Percentiles rank a stretch among this genome's conserved stretches.
Evolutionary conservation across 2,329 filamentous ascomycete species (phyloP).

Genomic region (Zasmidium citrigriseum): DNA sequence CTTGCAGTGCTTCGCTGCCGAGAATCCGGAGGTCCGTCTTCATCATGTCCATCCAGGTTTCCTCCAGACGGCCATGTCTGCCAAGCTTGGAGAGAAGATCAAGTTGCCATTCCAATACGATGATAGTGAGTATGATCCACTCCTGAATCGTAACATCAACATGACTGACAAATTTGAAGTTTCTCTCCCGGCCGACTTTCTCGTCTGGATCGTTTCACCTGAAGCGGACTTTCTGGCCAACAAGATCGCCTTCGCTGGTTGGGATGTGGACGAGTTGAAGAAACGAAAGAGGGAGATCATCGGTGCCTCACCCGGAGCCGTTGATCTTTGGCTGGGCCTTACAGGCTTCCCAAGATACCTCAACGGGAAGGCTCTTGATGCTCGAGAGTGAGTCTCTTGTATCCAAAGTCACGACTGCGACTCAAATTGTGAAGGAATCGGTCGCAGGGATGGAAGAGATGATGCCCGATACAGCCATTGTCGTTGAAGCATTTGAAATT

Average conservation of each 20-base stretch:
- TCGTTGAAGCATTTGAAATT: too few species aligned
- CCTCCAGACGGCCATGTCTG: neutral
- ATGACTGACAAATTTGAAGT: neutral
- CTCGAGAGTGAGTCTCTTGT: too few species aligned
- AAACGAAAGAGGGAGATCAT: slow-evolving; percentile 17
- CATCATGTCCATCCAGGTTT: neutral
- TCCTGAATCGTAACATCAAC: neutral
- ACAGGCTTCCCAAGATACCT: neutral
- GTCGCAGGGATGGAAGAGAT: too few species aligned
- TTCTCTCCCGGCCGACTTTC: slow-evolving; percentile 25
- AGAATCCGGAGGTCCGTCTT: neutral
- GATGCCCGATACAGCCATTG: too few species aligned
- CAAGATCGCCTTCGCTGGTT: slow-evolving; percentile 26
- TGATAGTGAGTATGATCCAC: neutral
- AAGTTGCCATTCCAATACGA: neutral
- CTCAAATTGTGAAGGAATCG: too few species aligned
- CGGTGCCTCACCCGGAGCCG: neutral
- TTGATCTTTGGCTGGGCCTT: neutral
- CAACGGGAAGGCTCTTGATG: too few species aligned
- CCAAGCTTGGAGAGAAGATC: neutral
- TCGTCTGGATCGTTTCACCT: slow-evolving; percentile 41
- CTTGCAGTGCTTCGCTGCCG: neutral
- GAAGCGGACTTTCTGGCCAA: slow-evolving; percentile 43
- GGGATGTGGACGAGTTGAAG: slow-evolving; percentile 29
- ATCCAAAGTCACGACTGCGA: too few species aligned